Evolutionary conservation across 176 grass and related monocot genomes (phyloP).

Genomic region (Ensete glaucum): DNA sequence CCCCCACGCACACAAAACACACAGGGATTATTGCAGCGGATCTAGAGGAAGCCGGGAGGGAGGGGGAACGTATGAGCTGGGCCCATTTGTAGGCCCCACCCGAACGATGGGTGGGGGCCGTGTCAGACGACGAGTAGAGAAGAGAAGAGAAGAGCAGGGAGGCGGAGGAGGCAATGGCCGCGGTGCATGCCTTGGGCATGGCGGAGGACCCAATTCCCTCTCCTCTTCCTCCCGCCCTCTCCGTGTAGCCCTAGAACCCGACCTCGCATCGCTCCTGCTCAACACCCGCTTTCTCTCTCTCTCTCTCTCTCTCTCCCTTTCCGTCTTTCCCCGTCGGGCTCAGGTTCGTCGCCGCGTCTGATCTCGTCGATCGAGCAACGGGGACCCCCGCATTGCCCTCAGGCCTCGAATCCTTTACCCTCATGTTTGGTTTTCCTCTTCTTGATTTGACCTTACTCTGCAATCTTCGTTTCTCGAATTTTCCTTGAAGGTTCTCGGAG

Average conservation of each 20-base stretch:
- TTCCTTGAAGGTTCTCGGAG: conserved; percentile 22
- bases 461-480: neutral
- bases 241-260: conserved; percentile 9
- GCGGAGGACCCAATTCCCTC: neutral
- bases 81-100: conserved; percentile 41
- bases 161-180: conserved; percentile 26
- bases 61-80: neutral
- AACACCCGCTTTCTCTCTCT: no score
- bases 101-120: conserved; percentile 31
- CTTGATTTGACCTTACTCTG: neutral
- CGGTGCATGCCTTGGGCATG: neutral
- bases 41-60: neutral
- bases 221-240: no score
- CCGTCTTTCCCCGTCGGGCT: neutral
- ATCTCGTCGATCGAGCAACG: neutral
- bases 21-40: neutral
- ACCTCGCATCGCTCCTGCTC: no score
- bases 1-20: no score
- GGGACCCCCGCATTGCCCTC: neutral
- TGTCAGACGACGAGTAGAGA: conserved; percentile 23
- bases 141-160: conserved; percentile 24
- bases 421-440: neutral
- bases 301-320: no score
- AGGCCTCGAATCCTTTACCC: neutral
- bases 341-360: neutral